phyloP scores from a whole-genome alignment of 2,329 filamentous ascomycete genomes.

The Hawksworthiomyces lignivorus region DNA sequence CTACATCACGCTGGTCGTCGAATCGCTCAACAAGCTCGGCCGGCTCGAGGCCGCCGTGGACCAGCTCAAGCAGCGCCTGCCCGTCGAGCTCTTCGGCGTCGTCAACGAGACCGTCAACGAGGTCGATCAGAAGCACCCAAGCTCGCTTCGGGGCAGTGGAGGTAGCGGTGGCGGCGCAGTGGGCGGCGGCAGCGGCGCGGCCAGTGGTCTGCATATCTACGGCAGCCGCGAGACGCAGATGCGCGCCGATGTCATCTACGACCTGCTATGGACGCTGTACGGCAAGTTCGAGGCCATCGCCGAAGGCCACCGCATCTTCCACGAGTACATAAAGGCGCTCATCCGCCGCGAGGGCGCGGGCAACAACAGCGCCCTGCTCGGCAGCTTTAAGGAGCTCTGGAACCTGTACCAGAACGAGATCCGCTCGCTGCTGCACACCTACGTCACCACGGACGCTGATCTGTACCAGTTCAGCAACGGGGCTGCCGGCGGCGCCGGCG shows the following conservation, averaged over 20 bases:
- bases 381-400: conserved; percentile 95
- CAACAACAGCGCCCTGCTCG: conserved; percentile 60
- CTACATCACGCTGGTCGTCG: conserved; percentile 81
- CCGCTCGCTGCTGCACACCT: conserved; percentile 86
- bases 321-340: conserved; percentile 84
- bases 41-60: conserved; percentile 80
- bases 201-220: conserved; percentile 49
- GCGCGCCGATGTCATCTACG: conserved; percentile 77
- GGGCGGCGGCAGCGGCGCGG: conserved; percentile 29
- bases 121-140: conserved; percentile 88
- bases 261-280: conserved; percentile 85
- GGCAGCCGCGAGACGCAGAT: conserved; percentile 66
- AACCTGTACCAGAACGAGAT: conserved; percentile 98
- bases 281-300: conserved; percentile 97
- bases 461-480: conserved; percentile 55
- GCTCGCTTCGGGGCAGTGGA: conserved; percentile 57
- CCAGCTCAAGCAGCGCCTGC: conserved; percentile 83
- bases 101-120: conserved; percentile 94
- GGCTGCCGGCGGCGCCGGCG: conserved; percentile 32
- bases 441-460: conserved; percentile 85
- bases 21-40: conserved; percentile 83
- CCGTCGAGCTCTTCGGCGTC: conserved; percentile 86
- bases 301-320: conserved; percentile 87
- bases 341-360: conserved; percentile 69
- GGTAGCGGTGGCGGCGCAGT: conserved; percentile 40